Base-by-base conservation (phyloP, 345 rosid species). In the Populus euphratica region DNA sequence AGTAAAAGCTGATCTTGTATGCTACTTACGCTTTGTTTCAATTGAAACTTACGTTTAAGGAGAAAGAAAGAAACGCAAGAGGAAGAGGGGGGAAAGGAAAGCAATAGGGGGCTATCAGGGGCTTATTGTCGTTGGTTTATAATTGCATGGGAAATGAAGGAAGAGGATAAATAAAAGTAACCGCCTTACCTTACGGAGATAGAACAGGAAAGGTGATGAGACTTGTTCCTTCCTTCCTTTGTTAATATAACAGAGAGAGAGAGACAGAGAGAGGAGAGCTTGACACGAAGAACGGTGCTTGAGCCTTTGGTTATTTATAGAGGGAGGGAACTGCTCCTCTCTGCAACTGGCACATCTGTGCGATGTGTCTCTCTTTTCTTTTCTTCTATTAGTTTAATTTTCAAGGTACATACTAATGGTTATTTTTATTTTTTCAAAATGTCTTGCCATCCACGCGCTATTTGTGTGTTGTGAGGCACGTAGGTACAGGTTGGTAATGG, bases 111-210 rank as follows among this genome's bases (percentile, higher is more conserved):
- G 2, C 36, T 20, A 0, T 27, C 31, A 29, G 33, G 4, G 0
- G 20, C 0, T 33, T 33, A 0, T 33, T 0, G 36, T n/a, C 20
- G 62, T 10, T 59, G 23, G 23, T 10, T 8, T 27, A 36, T 66
- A 4, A 14, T 5, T 16, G 21, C 63, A 36, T 66, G 78, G 38
- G 35, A 49, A 17, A 23, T 6, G 14, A 72, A 35, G 18, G 41
- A 54, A 14, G 25, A 52, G 6, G 16, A 69, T 41, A 49, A 63
- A 33, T 67, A 64, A 25, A 78, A 38, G 69, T 61, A 69, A 66
- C 7, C 29, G 43, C 12, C 83, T 8, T 27, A 41, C 79, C 79
- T 80, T 50, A 23, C 76, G 83, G 83, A 75, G 39, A 65, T 17
- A 64, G 76, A 75, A 80, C 68, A 68, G 76, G 67, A 14, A 31